Evolutionary conservation across 1,284 basidiomycete species (phyloP).

Genomic region (Phellinidium pouzarii): DNA sequence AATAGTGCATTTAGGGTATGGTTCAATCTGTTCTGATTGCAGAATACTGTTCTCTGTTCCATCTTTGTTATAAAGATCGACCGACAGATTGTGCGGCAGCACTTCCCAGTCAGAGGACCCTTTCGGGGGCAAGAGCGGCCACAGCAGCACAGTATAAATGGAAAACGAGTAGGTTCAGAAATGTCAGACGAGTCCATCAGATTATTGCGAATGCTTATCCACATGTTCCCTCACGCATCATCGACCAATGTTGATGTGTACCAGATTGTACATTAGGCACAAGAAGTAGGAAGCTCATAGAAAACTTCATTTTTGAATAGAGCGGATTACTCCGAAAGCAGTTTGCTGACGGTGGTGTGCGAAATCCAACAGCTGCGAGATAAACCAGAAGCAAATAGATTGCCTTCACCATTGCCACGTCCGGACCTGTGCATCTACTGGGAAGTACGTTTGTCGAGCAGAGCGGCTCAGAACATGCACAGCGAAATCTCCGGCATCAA

Average conservation of each 20-base stretch:
- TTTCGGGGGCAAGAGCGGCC: not conserved
- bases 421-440: conserved; percentile 25
- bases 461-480: conserved; percentile 64
- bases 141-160: not conserved
- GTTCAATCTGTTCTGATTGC: not conserved
- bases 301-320: not conserved
- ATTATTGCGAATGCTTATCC: conserved; percentile 4
- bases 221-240: not conserved
- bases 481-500: conserved; percentile 72
- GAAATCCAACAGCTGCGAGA: conserved; percentile 1
- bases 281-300: conserved; percentile 8
- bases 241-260: not conserved
- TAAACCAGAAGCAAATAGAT: not conserved
- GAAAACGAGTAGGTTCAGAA: conserved; percentile 1
- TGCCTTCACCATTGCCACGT: conserved; percentile 29
- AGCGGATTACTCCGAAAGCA: conserved; percentile 5
- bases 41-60: not conserved
- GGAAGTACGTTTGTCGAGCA: conserved; percentile 59
- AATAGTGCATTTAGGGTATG: too few relatives aligned
- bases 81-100: not conserved
- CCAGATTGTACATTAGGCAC: conserved; percentile 6
- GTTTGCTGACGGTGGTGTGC: conserved; percentile 6
- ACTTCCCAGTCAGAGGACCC: too few relatives aligned
- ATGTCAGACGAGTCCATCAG: conserved; percentile 4
- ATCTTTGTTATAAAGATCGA: not conserved